Evolutionary conservation across 179 eudicot species (phyloP).

Genomic region (Vitellaria paradoxa): DNA sequence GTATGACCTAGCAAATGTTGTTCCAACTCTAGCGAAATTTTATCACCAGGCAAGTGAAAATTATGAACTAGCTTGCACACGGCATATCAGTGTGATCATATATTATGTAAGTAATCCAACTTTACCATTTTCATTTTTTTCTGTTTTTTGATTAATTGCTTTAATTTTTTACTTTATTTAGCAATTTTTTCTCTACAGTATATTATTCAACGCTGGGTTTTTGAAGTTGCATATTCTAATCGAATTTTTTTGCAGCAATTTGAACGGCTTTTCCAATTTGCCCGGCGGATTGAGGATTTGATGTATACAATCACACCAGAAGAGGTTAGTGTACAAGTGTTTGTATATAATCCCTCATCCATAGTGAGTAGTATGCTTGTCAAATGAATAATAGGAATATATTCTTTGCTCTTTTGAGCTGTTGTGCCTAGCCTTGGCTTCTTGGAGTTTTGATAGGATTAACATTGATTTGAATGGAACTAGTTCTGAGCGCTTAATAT

Average conservation of each 20-base stretch:
- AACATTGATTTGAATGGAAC: background rate
- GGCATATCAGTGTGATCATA: constrained; percentile 81
- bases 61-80: constrained; percentile 93
- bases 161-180: background rate
- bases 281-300: constrained; percentile 86
- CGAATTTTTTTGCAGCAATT: constrained; percentile 66
- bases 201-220: background rate
- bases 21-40: constrained; percentile 86
- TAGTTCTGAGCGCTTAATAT: constrained; percentile 8
- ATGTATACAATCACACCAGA: constrained; percentile 81
- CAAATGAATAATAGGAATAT: no score
- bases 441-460: background rate
- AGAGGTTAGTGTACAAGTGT: constrained; percentile 59
- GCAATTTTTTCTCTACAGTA: background rate
- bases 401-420: background rate
- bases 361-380: background rate
- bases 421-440: background rate
- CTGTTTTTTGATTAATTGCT: background rate
- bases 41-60: constrained; percentile 98
- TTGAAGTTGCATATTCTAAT: background rate
- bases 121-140: background rate
- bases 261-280: constrained; percentile 90
- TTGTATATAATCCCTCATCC: background rate
- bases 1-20: constrained; percentile 95
- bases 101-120: constrained; percentile 57